Conservation (phyloP, 768 basidiomycete genomes). For the Dacryopinax primogenitus region DNA sequence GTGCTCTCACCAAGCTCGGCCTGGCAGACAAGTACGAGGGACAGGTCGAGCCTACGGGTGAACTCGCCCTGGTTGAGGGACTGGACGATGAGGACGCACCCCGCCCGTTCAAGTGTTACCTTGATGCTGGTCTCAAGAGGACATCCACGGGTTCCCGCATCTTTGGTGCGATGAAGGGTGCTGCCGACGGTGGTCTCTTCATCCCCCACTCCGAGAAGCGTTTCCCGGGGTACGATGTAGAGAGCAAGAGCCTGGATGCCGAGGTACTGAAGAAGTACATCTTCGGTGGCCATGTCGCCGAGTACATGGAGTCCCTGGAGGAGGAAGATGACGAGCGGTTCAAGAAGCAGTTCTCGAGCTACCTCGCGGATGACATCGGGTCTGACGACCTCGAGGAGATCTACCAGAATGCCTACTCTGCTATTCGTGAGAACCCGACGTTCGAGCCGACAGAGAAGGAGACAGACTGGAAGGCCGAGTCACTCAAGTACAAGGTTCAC, state of each 20-base stretch:
- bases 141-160: conserved; percentile 96
- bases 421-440: conserved; percentile 86
- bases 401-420: conserved; percentile 81
- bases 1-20: conserved; percentile 87
- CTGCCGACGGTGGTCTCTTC: conserved; percentile 92
- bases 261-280: conserved; percentile 97
- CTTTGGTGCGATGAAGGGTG: conserved; percentile 98
- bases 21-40: conserved; percentile 98
- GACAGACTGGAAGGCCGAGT: conserved; percentile 83
- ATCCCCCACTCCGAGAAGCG: conserved; percentile 96
- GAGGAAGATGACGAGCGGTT: conserved; percentile 99
- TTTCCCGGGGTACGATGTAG: conserved; percentile 94
- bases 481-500: conserved; percentile 49
- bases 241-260: conserved; percentile 82
- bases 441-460: conserved; percentile 85
- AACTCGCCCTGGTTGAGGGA: conserved; percentile 65
- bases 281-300: conserved; percentile 90
- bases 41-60: conserved; percentile 80
- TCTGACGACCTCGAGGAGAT: conserved; percentile 97
- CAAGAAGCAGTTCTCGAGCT: conserved; percentile 93
- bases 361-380: conserved; percentile 88
- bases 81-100: conserved; percentile 87
- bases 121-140: conserved; percentile 95
- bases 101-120: conserved; percentile 97
- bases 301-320: conserved; percentile 98